Evolutionary conservation across 164 flowering plant species (phyloP).

Genomic region (Annona squamosa): DNA sequence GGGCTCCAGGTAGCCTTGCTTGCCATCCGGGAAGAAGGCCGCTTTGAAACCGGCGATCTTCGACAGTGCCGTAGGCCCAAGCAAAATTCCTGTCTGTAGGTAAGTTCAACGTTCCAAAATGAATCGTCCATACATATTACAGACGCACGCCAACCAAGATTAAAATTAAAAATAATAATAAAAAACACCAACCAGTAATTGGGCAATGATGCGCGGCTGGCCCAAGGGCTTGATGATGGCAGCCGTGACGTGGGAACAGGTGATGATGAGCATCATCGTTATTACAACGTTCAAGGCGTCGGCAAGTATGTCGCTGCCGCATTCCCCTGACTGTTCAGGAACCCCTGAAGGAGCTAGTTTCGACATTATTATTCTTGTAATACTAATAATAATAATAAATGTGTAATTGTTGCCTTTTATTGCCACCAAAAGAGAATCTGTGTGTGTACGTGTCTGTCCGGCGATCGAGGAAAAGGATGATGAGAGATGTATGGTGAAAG

Average conservation of each 20-base stretch:
- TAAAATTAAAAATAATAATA: neutral
- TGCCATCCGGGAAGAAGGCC: conserved; percentile 16
- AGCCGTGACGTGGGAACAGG: conserved; percentile 50
- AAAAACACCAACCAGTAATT: conserved; percentile 45
- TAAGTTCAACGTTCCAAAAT: neutral
- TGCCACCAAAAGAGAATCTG: neutral
- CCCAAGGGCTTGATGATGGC: conserved; percentile 47
- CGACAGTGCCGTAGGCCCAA: conserved; percentile 49
- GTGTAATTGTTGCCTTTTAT: neutral
- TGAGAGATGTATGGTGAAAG: neutral
- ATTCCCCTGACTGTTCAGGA: neutral
- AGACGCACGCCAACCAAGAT: too few relatives aligned
- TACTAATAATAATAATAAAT: neutral
- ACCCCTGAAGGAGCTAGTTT: neutral
- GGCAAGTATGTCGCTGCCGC: neutral
- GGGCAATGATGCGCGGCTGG: conserved; percentile 55
- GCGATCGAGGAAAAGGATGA: neutral
- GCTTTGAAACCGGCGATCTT: conserved; percentile 13
- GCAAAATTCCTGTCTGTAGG: conserved; percentile 56
- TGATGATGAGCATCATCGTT: neutral
- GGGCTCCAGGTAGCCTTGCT: conserved; percentile 12
- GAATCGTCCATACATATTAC: neutral
- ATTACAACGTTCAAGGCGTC: neutral
- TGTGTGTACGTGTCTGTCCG: too few relatives aligned
- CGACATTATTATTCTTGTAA: too few relatives aligned